Evolutionary conservation across 495 filamentous ascomycete species (phyloP).

Genomic region (Hypoxylon lenormandii): DNA sequence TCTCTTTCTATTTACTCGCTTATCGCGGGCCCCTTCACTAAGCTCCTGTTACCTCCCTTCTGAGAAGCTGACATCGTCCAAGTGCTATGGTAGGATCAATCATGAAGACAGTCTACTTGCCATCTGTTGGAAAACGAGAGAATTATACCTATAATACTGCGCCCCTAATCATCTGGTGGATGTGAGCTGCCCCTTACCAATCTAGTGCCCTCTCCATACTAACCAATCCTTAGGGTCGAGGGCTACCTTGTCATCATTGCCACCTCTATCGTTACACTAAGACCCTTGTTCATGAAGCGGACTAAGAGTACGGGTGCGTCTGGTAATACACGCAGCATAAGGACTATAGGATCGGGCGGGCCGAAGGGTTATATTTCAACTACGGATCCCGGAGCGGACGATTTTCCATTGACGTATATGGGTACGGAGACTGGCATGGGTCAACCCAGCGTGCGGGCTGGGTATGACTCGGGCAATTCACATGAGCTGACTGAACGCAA

Average conservation of each 20-base stretch:
- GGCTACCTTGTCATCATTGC: slow-evolving; percentile 1
- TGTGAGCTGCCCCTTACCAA: background rate
- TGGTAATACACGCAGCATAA: background rate
- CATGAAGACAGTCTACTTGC: background rate
- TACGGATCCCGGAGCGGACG: background rate
- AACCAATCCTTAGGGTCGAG: background rate
- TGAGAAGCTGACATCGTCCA: slow-evolving; percentile 1
- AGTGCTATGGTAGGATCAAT: slow-evolving; percentile 7
- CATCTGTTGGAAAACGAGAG: background rate
- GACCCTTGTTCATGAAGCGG: background rate
- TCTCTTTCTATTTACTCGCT: too few species aligned
- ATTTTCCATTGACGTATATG: background rate
- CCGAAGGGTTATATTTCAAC: slow-evolving; percentile 3
- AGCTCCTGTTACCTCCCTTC: background rate
- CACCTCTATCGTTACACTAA: background rate
- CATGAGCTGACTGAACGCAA: background rate
- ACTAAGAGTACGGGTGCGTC: background rate
- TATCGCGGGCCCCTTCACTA: too few species aligned
- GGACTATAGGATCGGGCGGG: background rate
- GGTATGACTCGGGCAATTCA: background rate
- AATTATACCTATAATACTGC: background rate
- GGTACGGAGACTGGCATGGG: background rate
- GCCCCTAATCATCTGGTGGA: background rate
- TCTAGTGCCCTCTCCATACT: background rate
- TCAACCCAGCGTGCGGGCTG: background rate